Evolutionary conservation across 331 rosid species (phyloP), one percentile per base, ranked within the genome.

Genomic region (Telfairia occidentalis): DNA sequence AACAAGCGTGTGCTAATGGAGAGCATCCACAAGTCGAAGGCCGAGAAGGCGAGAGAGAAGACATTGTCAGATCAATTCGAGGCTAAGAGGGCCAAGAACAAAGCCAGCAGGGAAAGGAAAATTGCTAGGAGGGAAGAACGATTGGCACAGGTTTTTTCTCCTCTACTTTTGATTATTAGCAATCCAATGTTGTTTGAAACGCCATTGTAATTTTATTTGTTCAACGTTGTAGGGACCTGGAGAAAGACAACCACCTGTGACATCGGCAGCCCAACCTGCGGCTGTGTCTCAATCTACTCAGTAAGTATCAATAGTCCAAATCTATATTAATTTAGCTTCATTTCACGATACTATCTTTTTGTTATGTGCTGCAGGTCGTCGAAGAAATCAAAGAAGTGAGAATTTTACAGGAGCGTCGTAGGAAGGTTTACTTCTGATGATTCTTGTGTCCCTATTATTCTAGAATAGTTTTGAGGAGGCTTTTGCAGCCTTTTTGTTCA

Each of bases 81-180:
- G 50, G 77, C 77, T 6, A 73, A 73, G 77, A 73, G 77, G 77
- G 77, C 77, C 1, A 73, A 73, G 65, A 73, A 73, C 77, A 73
- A 73, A 73, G 77, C 77, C 64, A 73, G 77, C 77, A 30, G 77
- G 21, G 77, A 73, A 53, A 73, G 77, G 21, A 73, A 73, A 35
- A 1, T 32, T 73, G 77, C 77, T 73, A 19, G 77, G 23, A 73
- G 77, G 49, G 77, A 73, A 34, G 77, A 73, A 38, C 77, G 77
- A 23, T 35, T 73, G 30, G 64, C 65, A 32, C 77, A 73, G 77
- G 77, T 73, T 52, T 34, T 21, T 32, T 5, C 21, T 16, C 11
- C 7, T 10, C 13, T 10, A 0, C 77, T 37, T 32, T 11, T n/a
- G 40, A n/a, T 34, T 5, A 2, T 19, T 21, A 52, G 15, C 1